These are phyloP conservation scores for Ceratobasidium sp. DNA, from an alignment of 1,284 basidiomycete species.

Conservation along the genomic window DNA sequence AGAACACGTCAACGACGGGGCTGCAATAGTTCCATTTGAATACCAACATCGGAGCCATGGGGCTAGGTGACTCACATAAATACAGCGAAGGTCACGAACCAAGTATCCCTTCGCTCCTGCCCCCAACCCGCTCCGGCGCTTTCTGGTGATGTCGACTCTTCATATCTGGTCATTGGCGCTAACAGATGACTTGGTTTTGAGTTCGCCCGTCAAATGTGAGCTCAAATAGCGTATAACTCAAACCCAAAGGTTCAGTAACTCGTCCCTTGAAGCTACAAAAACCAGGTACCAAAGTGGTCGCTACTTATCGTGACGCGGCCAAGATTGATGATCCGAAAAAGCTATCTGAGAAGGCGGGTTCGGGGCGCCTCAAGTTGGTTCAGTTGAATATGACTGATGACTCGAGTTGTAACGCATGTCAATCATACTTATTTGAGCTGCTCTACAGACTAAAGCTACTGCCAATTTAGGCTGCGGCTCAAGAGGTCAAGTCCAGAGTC, in stretches of 20 bases:
- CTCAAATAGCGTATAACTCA: neutral
- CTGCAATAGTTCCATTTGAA: too few species aligned
- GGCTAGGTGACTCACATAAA: too few species aligned
- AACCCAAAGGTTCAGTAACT: neutral
- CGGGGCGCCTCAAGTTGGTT: neutral
- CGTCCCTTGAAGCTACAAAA: neutral
- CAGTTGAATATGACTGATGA: neutral
- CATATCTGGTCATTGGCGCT: neutral
- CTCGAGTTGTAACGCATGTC: neutral
- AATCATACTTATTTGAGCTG: neutral
- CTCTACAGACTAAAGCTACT: neutral
- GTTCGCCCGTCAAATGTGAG: neutral
- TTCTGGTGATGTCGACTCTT: too few species aligned
- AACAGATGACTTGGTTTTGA: slow-evolving; percentile 1
- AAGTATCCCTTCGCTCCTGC: too few species aligned
- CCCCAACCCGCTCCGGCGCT: too few species aligned
- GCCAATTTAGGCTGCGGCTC: neutral
- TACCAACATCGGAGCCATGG: too few species aligned
- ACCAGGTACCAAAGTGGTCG: neutral
- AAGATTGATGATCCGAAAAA: neutral
- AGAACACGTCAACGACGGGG: too few species aligned
- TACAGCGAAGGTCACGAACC: too few species aligned
- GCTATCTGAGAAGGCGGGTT: neutral
- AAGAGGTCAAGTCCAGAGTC: neutral
- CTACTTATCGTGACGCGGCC: slow-evolving; percentile 1